Conservation (phyloP, 768 basidiomycete genomes). For the Mycena indigotica region DNA sequence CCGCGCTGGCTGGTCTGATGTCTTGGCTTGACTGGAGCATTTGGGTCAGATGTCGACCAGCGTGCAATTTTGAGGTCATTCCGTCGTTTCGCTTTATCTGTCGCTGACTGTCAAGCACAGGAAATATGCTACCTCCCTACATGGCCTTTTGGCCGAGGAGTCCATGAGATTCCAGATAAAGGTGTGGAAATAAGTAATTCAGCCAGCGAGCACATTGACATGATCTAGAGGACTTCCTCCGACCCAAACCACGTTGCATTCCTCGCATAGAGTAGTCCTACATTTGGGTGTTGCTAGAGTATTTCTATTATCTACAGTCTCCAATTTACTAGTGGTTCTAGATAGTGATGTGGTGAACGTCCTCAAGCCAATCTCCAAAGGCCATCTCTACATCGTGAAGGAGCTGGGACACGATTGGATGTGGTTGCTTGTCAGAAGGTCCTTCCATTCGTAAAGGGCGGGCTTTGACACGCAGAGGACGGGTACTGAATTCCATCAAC, state of each 20-base stretch:
- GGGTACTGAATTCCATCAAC: slow-evolving; percentile 16
- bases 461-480: slow-evolving; percentile 11
- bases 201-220: too few species aligned
- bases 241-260: background rate
- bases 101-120: background rate
- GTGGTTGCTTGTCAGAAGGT: slow-evolving; percentile 8
- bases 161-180: too few species aligned
- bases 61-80: slow-evolving; percentile 24
- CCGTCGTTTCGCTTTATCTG: background rate
- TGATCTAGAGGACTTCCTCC: background rate
- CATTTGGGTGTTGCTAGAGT: background rate
- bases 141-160: slow-evolving; percentile 21
- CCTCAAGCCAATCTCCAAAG: slow-evolving; percentile 36
- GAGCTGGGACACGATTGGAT: slow-evolving; percentile 35
- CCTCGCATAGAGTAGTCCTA: background rate
- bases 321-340: too few species aligned
- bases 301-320: too few species aligned
- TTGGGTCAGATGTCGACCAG: slow-evolving; percentile 28
- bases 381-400: slow-evolving; percentile 37
- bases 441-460: background rate
- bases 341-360: too few species aligned
- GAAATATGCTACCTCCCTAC: slow-evolving; percentile 30
- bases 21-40: slow-evolving; percentile 29
- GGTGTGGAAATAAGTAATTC: too few species aligned
- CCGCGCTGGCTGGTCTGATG: slow-evolving; percentile 14